phyloP scores from a whole-genome alignment of 257 asterid species.

The Asclepias syriaca region DNA sequence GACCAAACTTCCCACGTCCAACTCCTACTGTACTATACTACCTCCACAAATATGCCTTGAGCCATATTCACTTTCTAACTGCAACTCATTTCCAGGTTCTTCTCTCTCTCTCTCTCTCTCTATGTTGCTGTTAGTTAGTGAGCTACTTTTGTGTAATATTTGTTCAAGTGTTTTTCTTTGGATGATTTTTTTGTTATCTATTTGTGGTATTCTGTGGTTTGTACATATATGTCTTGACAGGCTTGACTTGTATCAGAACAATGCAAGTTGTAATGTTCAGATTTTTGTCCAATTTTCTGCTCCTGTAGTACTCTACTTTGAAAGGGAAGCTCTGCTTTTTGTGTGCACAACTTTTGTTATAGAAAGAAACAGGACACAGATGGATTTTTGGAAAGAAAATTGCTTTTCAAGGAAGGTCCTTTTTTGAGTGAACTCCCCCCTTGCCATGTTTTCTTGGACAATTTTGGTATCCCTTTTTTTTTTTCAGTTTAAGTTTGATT shows the following conservation, averaged over 20 bases:
- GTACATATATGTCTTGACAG: too few species aligned
- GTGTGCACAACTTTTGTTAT: background rate
- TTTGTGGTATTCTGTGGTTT: background rate
- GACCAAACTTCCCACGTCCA: slow-evolving; percentile 15
- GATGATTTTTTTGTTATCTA: background rate
- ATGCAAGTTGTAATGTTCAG: background rate
- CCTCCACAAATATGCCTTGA: background rate
- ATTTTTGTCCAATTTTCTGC: background rate
- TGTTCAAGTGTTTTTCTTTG: background rate
- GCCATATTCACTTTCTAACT: background rate
- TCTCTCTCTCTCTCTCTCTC: background rate
- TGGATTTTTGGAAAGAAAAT: background rate
- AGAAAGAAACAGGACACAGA: background rate
- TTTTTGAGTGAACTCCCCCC: background rate
- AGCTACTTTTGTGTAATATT: background rate
- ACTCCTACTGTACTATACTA: background rate
- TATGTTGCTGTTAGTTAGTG: too few species aligned
- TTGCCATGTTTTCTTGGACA: background rate
- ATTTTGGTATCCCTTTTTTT: slow-evolving; percentile 1
- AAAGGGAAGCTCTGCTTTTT: background rate
- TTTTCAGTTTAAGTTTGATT: background rate
- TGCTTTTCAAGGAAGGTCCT: background rate
- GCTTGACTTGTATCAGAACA: background rate
- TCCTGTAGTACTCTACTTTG: background rate
- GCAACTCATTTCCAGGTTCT: slow-evolving; percentile 6